Conservation (phyloP, 2,329 filamentous ascomycete genomes). For the Ramularia collo-cygni region DNA sequence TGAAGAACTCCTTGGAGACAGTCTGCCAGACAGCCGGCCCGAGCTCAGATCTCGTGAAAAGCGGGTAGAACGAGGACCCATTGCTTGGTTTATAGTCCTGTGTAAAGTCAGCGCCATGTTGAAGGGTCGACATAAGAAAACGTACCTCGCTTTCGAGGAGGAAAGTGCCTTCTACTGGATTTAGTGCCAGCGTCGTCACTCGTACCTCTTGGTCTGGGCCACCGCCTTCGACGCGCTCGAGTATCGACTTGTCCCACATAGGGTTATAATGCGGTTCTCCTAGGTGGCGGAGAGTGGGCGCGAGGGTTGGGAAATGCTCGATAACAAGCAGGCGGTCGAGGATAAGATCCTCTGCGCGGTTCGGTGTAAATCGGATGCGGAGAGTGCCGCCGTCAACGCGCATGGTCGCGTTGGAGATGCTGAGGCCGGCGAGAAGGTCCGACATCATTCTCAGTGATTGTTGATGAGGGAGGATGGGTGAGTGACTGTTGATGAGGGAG, state of each 20-base stretch:
- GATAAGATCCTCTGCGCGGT: not conserved
- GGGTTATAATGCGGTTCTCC: not conserved
- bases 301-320: not conserved
- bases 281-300: not conserved
- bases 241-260: not conserved
- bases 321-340: not conserved
- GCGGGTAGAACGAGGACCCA: too few relatives aligned
- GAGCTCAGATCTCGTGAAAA: too few relatives aligned
- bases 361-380: not conserved
- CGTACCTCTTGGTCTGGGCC: not conserved
- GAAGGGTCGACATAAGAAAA: not conserved
- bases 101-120: not conserved
- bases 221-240: not conserved
- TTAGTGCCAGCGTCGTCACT: not conserved
- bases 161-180: not conserved
- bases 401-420: too few relatives aligned
- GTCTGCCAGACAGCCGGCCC: too few relatives aligned
- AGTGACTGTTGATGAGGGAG: too few relatives aligned
- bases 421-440: too few relatives aligned
- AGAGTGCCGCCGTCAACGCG: not conserved
- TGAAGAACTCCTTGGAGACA: too few relatives aligned
- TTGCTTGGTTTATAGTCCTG: too few relatives aligned
- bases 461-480: too few relatives aligned
- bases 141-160: not conserved
- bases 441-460: too few relatives aligned